Percentiles rank a stretch among this genome's conserved stretches.
Evolutionary conservation across 2,329 filamentous ascomycete species (phyloP).

Genomic region (Berkeleyomyces rouxiae): DNA sequence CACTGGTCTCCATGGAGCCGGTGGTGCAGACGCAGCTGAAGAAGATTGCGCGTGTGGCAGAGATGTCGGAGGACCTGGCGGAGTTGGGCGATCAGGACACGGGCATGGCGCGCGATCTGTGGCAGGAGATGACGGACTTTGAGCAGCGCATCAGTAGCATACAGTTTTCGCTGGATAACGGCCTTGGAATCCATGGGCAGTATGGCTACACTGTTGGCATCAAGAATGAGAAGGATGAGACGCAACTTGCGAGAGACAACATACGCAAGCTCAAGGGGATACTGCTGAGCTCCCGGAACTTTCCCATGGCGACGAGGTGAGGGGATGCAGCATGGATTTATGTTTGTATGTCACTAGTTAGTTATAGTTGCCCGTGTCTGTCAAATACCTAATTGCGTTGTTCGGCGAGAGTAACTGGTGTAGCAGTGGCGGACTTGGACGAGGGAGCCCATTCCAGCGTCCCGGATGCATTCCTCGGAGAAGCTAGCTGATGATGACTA

Average conservation of each 20-base stretch:
- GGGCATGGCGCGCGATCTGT: constrained; percentile 7
- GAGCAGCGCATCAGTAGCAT: constrained; percentile 7
- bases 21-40: constrained; percentile 25
- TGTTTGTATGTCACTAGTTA: background rate
- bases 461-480: background rate
- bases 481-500: background rate
- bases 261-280: constrained; percentile 69
- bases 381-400: background rate
- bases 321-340: background rate
- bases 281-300: constrained; percentile 56
- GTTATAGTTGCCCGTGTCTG: background rate
- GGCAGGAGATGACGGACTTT: constrained; percentile 12
- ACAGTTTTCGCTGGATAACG: background rate
- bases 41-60: constrained; percentile 22
- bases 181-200: constrained; percentile 2
- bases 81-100: constrained; percentile 25
- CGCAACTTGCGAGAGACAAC: constrained; percentile 54
- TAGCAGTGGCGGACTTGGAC: background rate
- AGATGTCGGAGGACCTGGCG: constrained; percentile 27
- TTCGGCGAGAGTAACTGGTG: background rate
- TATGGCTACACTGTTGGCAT: constrained; percentile 7
- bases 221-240: constrained; percentile 40
- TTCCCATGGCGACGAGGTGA: constrained; percentile 29
- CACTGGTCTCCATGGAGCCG: constrained; percentile 16
- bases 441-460: background rate